Base-by-base conservation (phyloP, 345 rosid genomes). In the Luvunga scandens region DNA sequence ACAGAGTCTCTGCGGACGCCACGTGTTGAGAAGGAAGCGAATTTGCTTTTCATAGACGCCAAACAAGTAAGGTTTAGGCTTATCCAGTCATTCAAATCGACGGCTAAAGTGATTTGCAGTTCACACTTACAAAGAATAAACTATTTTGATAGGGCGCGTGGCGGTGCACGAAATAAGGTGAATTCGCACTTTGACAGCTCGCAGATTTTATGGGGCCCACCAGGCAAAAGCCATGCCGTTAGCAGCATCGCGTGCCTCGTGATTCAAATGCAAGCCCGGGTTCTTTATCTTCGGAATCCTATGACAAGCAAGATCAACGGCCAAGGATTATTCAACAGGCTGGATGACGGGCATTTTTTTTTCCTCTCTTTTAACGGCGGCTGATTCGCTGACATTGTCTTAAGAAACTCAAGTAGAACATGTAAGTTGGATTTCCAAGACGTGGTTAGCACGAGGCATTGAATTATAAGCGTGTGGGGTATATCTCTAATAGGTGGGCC, bases 141-240 rank as follows among this genome's bases (percentile, higher is more conserved):
- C 7, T 39, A 6, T 31, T 31, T 24, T 16, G 18, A 39, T 55
- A 3, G 28, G 53, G 82, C 75, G 83, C 72, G 75, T 79, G 83
- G 36, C 65, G 66, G 53, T 61, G 76, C 66, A 61, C 33, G 69
- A 33, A 59, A 72, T 45, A 79, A 74, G 56, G 59, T 50, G 84
- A 72, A 18, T 45, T 84, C 78, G 68, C 80, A 75, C 7, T 38
- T 66, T 60, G 69, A 79, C 82, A 83, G 68, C 78, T 79, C 38
- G 84, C 76, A 66, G 86, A 84, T 78, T 75, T 81, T 0, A 7
- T 14, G 67, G 82, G 82, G 78, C 82, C 84, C 80, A 53, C 66
- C 55, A 9, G 9, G 2, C 21, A 55, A 66, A 72, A 57, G 71
- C 66, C 76, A 31, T 38, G 77, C 77, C 80, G 80, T 79, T 36